Base-by-base conservation (phyloP, 371 early-diverging fungal species). In the Syncephalastrum racemosum region DNA sequence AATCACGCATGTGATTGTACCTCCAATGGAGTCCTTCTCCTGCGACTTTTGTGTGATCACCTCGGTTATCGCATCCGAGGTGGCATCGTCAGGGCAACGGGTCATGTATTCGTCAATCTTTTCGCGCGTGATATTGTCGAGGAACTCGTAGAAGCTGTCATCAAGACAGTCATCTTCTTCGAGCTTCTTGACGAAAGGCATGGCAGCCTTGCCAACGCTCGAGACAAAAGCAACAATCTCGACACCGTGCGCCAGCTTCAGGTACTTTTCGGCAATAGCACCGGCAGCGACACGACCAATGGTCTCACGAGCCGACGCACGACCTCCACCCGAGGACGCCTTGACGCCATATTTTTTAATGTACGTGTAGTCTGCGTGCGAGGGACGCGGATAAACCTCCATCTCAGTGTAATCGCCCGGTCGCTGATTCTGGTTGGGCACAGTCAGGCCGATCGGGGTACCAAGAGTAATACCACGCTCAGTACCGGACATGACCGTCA, bases 331-430 rank as follows among this genome's bases (percentile, higher is more conserved):
- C 22, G 88, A 87, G 4, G 90, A 90, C 12, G 97, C 96, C 79
- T 98, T 98, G 55, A 98, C 72, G 44, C 94, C 92, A 63, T 98
- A 98, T 73, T 98, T 98, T 66, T 92, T 79, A 58, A 98, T 67
- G 61, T 98, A 98, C 7, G 98, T 98, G 79, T 85, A 96, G 75
- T 98, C 98, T 16, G 98, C 98, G 54, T 98, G 98, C 19, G 90
- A 90, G 14, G 98, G 98, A 18, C 98, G 89, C 46, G 97, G 98
- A 60, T 84, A 92, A 15, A 90, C 72, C 61, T 92, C 93, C 10
- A 89, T 97, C 59, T 96, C 97, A 51, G 90, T 87, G 71, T 98
- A 98, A 71, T 98, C 98, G 61, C 90, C 88, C 20, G 98, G 97
- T 16, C 96, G 81, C 64, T 98, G 97, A 81, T 98, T 97, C 67